phyloP scores from a whole-genome alignment of 164 flowering plant species.

The Sedum album region DNA sequence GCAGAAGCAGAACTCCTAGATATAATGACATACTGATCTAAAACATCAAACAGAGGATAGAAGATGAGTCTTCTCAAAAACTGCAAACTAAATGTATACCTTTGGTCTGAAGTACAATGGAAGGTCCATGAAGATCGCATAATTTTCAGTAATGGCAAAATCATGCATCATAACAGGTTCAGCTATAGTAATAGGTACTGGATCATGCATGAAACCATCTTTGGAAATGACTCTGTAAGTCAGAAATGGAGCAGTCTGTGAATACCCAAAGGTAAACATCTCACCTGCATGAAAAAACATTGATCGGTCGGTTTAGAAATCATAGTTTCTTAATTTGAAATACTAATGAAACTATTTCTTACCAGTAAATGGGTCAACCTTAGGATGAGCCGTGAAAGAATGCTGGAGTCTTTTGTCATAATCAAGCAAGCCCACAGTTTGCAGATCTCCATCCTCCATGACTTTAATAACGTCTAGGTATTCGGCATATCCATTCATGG shows the following conservation, averaged over 20 bases:
- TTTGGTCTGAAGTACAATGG: conserved; percentile 82
- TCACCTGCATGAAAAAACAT: conserved; percentile 53
- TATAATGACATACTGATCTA: too few relatives aligned
- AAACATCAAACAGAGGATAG: too few relatives aligned
- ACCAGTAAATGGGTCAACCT: conserved; percentile 93
- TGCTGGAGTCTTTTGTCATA: conserved; percentile 88
- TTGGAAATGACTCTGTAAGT: conserved; percentile 90
- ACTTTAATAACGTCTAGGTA: conserved; percentile 69
- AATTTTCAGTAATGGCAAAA: conserved; percentile 93
- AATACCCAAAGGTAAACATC: conserved; percentile 95
- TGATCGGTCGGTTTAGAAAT: neutral
- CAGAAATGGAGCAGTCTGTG: conserved; percentile 67
- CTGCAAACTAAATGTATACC: conserved; percentile 28
- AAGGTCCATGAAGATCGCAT: conserved; percentile 93
- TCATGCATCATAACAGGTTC: conserved; percentile 98
- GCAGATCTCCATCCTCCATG: conserved; percentile 93
- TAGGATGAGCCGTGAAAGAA: conserved; percentile 96
- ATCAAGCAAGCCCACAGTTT: conserved; percentile 89
- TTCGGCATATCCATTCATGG: neutral
- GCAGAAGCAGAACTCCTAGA: neutral
- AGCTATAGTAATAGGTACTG: conserved; percentile 84
- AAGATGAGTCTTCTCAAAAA: too few relatives aligned
- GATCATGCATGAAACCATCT: conserved; percentile 89
- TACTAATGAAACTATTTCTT: conserved; percentile 11
- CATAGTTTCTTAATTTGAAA: neutral